Base-by-base conservation (phyloP, 2,329 filamentous ascomycete genomes). In the Colletotrichum tofieldiae region DNA sequence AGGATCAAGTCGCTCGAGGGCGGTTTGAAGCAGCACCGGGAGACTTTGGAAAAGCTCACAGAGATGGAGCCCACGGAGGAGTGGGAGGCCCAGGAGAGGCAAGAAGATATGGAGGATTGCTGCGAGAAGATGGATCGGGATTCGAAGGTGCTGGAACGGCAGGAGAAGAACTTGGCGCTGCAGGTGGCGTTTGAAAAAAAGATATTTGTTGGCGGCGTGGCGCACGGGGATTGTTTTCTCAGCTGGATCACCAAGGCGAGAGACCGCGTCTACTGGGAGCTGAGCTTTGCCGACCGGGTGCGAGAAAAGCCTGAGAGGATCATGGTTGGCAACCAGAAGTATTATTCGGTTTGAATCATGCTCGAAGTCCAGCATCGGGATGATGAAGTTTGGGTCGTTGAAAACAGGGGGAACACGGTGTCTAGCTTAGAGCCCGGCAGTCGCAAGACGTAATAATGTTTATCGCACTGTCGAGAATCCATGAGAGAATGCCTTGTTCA, bases 211-310 rank as follows among this genome's bases (percentile, higher is more conserved):
- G 35, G 23, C 18, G 60, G 60, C 5, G 47, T 29, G 12, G 35
- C 5, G 16, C 45, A 51, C n/a, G 60, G 45, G 16, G 45, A 49
- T 14, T n/a, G 18, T 5, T 39, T 63, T 9, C 26, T 51, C 45
- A 16, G 37, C 32, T 63, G 60, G 60, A 51, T 63, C 45, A 29
- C 37, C 32, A 51, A 63, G 47, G 51, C 35, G 23, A 63, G 49
- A n/a, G 41, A 52, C 32, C 37, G 47, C 11, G 47, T 63, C 20
- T 20, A 32, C 14, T 51, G 32, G 47, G 60, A 63, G 60, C 45
- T 63, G 12, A 18, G 49, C 16, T 63, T 63, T 23, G n/a, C n/a
- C 32, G 60, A 39, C 35, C 47, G 60, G 16, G n/a, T 32, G 9
- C 35, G 32, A 8, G 29, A 51, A 32, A 52, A 29, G 47, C 60